Evolutionary conservation across 2,329 filamentous ascomycete genomes (phyloP), one percentile per base, ranked within the genome.

Genomic region (Talaromyces piceae): DNA sequence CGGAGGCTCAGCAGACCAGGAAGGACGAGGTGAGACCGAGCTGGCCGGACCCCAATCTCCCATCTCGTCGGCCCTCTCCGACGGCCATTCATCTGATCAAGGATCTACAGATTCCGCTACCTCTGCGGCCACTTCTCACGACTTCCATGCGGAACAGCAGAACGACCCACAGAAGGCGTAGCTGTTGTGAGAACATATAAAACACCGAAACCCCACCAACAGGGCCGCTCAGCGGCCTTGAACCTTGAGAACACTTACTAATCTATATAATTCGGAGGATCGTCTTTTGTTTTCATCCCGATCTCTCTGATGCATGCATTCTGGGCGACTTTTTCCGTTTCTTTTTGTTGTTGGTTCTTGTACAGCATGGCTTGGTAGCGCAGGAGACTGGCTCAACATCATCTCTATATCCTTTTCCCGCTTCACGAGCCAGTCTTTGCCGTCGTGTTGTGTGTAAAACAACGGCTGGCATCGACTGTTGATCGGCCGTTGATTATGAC

Each of bases 71-170:
- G 49, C 53, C 27, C 30, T 28, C 31, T 58, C 60, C 54, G 56
- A 62, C 47, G 45, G 41, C 18, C 47, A 44, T 25, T 52, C 50
- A 43, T 64, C 57, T 56, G 63, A 59, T 54, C 54, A 56, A 47
- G 57, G 53, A 28, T 57, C 48, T 50, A 59, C 59, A 41, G 58
- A 58, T 52, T 54, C 58, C 11, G 57, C 55, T 22, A 57, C 56
- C 4, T 57, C 59, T 25, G 54, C 56, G 20, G 56, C 57, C 41
- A 58, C 57, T 16, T 60, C 59, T 11, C 50, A 53, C 48, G 56
- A 57, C 41, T 37, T 52, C 37, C 45, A 57, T 37, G 45, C 51
- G 18, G 47, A 25, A 28, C 47, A 45, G 18, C 20, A 46, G 27
- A 25, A 49, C 30, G 28, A 7, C 45, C 37, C 51, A 25, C 39